phyloP scores from a whole-genome alignment of 345 rosid species.

The Citrus cavaleriei region DNA sequence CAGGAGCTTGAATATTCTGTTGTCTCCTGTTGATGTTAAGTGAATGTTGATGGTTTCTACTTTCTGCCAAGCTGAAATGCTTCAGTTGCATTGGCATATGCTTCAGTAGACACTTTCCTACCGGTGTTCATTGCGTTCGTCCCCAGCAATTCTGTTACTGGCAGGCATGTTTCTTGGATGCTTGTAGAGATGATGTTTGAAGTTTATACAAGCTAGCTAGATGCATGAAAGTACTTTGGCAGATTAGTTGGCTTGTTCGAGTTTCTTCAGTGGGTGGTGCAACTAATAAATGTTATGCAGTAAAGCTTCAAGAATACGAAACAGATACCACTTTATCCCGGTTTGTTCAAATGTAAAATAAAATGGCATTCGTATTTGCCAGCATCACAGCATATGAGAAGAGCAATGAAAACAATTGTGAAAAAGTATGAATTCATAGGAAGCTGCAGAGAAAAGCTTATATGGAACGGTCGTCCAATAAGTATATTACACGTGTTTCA shows the following conservation, averaged over 20 bases:
- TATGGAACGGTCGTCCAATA: too few species aligned
- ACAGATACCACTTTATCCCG: background rate
- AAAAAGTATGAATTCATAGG: background rate
- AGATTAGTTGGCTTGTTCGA: background rate
- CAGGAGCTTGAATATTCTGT: background rate
- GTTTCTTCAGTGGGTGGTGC: background rate
- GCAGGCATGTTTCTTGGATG: background rate
- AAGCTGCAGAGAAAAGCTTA: too few species aligned
- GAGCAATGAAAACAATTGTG: too few species aligned
- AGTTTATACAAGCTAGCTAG: background rate
- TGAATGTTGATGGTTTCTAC: too few species aligned
- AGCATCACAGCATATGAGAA: too few species aligned
- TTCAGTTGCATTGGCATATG: too few species aligned
- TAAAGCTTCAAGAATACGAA: background rate
- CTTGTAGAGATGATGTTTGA: background rate
- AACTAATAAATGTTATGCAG: background rate
- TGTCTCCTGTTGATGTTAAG: background rate
- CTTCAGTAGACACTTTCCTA: background rate
- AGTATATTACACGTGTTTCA: rapidly evolving
- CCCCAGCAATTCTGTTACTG: background rate
- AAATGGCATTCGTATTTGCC: background rate
- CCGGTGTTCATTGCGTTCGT: background rate
- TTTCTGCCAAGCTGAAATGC: too few species aligned
- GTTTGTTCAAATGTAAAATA: background rate
- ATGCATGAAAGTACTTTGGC: background rate